Percentiles rank a stretch among this genome's conserved stretches.
phyloP scores from a whole-genome alignment of 495 filamentous ascomycete species.

The Aspergillus funiculosus region DNA sequence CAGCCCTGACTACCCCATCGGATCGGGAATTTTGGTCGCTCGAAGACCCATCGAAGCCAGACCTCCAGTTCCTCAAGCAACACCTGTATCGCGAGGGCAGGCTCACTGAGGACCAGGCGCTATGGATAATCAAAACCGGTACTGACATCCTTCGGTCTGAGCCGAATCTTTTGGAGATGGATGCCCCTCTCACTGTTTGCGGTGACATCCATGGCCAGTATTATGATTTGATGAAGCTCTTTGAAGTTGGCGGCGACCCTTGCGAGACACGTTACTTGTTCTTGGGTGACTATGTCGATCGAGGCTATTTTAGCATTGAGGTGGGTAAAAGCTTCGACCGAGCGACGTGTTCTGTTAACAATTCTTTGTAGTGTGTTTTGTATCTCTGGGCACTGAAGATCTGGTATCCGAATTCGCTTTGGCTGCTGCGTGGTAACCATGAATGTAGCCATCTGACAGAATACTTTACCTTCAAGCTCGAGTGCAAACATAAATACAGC shows the following conservation, averaged over 20 bases:
- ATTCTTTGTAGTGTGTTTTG: slow-evolving; percentile 73
- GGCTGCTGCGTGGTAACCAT: slow-evolving; percentile 95
- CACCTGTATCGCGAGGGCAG: slow-evolving; percentile 97
- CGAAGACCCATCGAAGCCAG: slow-evolving; percentile 78
- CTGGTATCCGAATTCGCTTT: slow-evolving; percentile 96
- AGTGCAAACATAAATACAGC: slow-evolving; percentile 99
- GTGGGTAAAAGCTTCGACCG: slow-evolving; percentile 32
- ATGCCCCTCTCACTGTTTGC: slow-evolving; percentile 98
- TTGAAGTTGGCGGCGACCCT: slow-evolving; percentile 96
- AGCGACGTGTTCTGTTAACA: slow-evolving; percentile 15
- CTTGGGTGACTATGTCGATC: slow-evolving; percentile 94
- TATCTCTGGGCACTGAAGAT: slow-evolving; percentile 99
- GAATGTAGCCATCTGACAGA: slow-evolving; percentile 98
- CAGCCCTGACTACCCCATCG: slow-evolving; percentile 81
- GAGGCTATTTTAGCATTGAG: slow-evolving; percentile 98
- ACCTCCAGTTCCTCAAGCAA: slow-evolving; percentile 91
- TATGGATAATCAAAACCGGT: slow-evolving; percentile 87
- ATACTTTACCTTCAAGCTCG: slow-evolving; percentile 99
- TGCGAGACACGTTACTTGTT: slow-evolving; percentile 95
- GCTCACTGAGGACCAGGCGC: slow-evolving; percentile 90
- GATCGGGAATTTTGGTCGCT: slow-evolving; percentile 76
- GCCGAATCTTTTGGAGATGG: slow-evolving; percentile 97
- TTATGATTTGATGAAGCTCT: slow-evolving; percentile 98
- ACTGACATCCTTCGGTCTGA: slow-evolving; percentile 78
- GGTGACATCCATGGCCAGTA: slow-evolving; percentile 98